Base-by-base conservation (phyloP, 2,329 filamentous ascomycete genomes). In the Dichotomopilus funicola region DNA sequence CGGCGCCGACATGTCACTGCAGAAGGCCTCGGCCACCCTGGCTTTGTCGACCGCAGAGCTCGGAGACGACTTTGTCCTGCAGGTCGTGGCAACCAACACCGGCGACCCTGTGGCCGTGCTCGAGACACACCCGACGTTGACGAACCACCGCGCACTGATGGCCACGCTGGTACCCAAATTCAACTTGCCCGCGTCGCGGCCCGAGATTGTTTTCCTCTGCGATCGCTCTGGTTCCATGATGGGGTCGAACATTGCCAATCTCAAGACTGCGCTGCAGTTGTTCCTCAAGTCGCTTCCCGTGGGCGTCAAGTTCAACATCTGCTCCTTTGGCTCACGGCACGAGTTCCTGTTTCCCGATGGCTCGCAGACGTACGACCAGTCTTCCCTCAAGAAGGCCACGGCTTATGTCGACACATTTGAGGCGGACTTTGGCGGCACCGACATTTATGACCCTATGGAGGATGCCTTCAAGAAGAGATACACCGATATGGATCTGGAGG, bases 191-290 rank as follows among this genome's bases (percentile, higher is more conserved):
- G 65, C 76, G 0, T 73, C 76, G 7, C 69, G 67, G 53, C 73
- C 75, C 3, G 87, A 91, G 65, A 77, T 91, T 27, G 80, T 90
- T 13, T 89, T 91, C 61, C 71, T 91, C 4, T 86, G 83, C 54
- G 87, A 91, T 66, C 78, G 86, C 51, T 88, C 84, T 54, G 86
- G 85, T 0, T 87, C 83, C 56, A 87, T 87, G 85, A 33, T 8
- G 1, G 41, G 68, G 0, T 54, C 51, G 4, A 59, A 61, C 4
- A 86, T 86, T 1, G 59, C 62, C 0, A 76, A 82, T 36, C 73
- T 85, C 3, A 70, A 75, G 31, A 69, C 75, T 1, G 83, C 83
- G 0, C 71, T 88, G 27, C 75, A 78, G 5, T 72, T 87, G 27
- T 87, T 88, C 61, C 70, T 88, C 55, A 86, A 85, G 65, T 86